These are phyloP conservation scores for Parascedosporium putredinis DNA, from an alignment of 2,329 filamentous ascomycete species.

Conservation along the genomic window DNA sequence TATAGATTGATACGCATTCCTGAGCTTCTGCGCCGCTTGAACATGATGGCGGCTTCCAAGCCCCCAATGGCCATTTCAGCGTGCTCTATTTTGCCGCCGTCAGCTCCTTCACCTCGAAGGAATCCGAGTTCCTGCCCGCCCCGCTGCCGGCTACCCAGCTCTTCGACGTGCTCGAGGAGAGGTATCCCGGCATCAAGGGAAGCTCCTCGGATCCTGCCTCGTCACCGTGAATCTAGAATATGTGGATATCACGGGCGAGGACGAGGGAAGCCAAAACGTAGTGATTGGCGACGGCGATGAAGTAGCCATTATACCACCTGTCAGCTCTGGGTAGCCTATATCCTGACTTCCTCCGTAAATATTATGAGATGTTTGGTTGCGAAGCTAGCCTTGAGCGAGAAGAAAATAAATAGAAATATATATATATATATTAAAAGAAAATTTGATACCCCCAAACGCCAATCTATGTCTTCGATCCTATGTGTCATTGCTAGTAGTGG, in stretches of 20 bases:
- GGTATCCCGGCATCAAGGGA: conserved; percentile 58
- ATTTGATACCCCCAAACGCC: neutral
- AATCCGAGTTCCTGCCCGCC: conserved; percentile 54
- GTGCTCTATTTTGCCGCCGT: conserved; percentile 76
- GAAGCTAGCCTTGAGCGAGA: no score
- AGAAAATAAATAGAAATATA: no score
- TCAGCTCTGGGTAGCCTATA: conserved; percentile 61
- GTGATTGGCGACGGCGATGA: conserved; percentile 66
- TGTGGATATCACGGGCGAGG: conserved; percentile 37
- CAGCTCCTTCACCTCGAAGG: conserved; percentile 58
- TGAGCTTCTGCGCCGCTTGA: no score
- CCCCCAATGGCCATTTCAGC: conserved; percentile 52
- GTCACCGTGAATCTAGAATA: conserved; percentile 76
- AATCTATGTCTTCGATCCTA: neutral
- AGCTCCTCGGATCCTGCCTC: conserved; percentile 61
- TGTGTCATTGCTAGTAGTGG: neutral
- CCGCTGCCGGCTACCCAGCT: conserved; percentile 53
- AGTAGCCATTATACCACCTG: conserved; percentile 78
- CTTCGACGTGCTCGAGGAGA: conserved; percentile 56
- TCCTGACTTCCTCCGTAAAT: neutral
- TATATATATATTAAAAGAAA: neutral
- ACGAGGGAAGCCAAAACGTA: conserved; percentile 26
- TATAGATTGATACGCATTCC: neutral
- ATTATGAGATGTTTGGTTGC: no score
- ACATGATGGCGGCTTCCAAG: conserved; percentile 30